Evolutionary conservation across 257 asterid species (phyloP).

Genomic region (Lavandula angustifolia): DNA sequence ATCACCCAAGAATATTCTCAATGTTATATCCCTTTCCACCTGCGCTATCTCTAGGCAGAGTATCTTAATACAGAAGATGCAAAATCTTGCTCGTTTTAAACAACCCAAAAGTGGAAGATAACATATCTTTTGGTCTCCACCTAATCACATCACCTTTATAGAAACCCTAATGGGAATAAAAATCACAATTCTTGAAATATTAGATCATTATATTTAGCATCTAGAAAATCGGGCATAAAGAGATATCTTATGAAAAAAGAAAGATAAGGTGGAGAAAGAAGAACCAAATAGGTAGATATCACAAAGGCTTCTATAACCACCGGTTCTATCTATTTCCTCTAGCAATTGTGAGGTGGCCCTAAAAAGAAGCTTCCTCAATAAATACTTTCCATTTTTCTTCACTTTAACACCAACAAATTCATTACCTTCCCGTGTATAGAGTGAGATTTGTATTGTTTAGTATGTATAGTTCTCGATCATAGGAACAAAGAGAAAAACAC

Average conservation of each 20-base stretch:
- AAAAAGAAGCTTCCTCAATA: slow-evolving; percentile 43
- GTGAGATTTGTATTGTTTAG: no score
- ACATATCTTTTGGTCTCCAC: neutral
- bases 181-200: no score
- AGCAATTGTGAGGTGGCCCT: slow-evolving; percentile 42
- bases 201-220: neutral
- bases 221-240: neutral
- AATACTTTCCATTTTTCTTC: slow-evolving; percentile 47
- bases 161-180: slow-evolving; percentile 12
- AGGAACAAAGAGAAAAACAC: no score
- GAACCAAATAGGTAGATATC: slow-evolving; percentile 27
- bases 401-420: slow-evolving; percentile 54
- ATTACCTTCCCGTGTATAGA: slow-evolving; percentile 41
- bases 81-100: slow-evolving; percentile 14
- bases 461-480: no score
- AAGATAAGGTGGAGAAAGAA: slow-evolving; percentile 38
- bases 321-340: slow-evolving; percentile 43
- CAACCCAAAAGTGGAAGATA: slow-evolving; percentile 25
- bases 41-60: no score
- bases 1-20: slow-evolving; percentile 35
- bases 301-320: slow-evolving; percentile 48
- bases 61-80: slow-evolving; percentile 4
- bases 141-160: slow-evolving; percentile 34
- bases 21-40: neutral
- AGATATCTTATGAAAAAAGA: neutral